phyloP scores from a whole-genome alignment of 2,329 filamentous ascomycete species.

The Cercospora sesami region DNA sequence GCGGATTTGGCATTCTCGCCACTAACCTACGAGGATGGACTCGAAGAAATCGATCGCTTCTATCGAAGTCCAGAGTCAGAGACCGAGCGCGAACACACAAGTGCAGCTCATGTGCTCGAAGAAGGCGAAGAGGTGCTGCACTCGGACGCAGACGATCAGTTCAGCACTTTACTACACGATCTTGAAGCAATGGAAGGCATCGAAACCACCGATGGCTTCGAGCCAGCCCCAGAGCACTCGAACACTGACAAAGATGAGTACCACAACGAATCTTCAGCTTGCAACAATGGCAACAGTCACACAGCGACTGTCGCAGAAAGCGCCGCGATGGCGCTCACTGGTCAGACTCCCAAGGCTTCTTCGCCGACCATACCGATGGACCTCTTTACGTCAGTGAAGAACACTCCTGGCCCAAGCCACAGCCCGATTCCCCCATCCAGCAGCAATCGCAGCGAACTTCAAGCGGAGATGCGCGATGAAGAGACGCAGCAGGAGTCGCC shows the following conservation, averaged over 20 bases:
- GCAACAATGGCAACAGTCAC: not conserved
- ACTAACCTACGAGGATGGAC: constrained; percentile 18
- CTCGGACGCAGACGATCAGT: not conserved
- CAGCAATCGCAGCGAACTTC: constrained; percentile 17
- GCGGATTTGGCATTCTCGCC: not conserved
- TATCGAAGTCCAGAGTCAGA: not conserved
- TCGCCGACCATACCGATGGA: not conserved
- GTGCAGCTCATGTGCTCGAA: not conserved
- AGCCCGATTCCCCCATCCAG: constrained; percentile 13
- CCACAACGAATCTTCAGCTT: not conserved
- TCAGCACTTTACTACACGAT: constrained; percentile 4
- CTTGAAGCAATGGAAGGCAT: constrained; percentile 10
- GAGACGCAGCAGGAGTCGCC: constrained; percentile 16
- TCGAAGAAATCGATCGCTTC: constrained; percentile 23
- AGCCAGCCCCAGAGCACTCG: not conserved
- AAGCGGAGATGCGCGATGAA: constrained; percentile 27
- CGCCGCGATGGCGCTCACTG: not conserved
- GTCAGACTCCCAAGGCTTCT: not conserved
- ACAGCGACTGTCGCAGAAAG: not conserved
- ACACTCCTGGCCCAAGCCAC: not conserved
- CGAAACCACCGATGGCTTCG: not conserved
- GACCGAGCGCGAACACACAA: not conserved
- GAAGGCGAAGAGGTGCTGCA: not conserved
- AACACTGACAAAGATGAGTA: not conserved
- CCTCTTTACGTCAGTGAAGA: not conserved